phyloP scores from a whole-genome alignment of 495 filamentous ascomycete species.

The Penicillium alfredii region DNA sequence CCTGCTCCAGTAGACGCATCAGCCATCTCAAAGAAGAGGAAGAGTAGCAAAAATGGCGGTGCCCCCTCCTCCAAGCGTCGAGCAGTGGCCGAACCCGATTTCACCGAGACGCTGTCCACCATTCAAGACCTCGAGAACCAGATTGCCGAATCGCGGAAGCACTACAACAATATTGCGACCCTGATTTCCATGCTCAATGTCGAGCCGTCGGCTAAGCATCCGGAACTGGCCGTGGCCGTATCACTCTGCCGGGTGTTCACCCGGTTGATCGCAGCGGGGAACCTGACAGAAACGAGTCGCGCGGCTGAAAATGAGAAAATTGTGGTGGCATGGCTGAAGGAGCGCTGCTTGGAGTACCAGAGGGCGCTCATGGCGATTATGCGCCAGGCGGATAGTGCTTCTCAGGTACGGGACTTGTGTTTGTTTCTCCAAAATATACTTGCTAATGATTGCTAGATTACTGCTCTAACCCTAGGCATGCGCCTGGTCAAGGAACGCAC shows the following conservation, averaged over 20 bases:
- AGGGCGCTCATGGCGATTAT: conserved; percentile 49
- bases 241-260: conserved; percentile 87
- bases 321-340: conserved; percentile 73
- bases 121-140: conserved; percentile 68
- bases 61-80: conserved; percentile 42
- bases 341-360: conserved; percentile 65
- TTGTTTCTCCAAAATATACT: conserved; percentile 6
- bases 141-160: conserved; percentile 73
- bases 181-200: conserved; percentile 57
- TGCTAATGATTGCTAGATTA: conserved; percentile 36
- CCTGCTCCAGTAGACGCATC: conserved; percentile 19
- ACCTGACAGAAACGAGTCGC: conserved; percentile 54
- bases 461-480: conserved; percentile 73
- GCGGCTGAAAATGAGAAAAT: conserved; percentile 66
- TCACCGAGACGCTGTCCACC: conserved; percentile 47
- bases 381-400: conserved; percentile 43
- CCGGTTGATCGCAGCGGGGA: conserved; percentile 71
- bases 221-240: conserved; percentile 59
- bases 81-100: conserved; percentile 34
- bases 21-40: conserved; percentile 41
- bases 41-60: conserved; percentile 31
- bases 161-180: conserved; percentile 88
- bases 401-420: conserved; percentile 24
- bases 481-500: conserved; percentile 72
- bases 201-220: conserved; percentile 35